Base-by-base conservation (phyloP, 108 stramenopile species). In the Stephanodiscus triporus region DNA sequence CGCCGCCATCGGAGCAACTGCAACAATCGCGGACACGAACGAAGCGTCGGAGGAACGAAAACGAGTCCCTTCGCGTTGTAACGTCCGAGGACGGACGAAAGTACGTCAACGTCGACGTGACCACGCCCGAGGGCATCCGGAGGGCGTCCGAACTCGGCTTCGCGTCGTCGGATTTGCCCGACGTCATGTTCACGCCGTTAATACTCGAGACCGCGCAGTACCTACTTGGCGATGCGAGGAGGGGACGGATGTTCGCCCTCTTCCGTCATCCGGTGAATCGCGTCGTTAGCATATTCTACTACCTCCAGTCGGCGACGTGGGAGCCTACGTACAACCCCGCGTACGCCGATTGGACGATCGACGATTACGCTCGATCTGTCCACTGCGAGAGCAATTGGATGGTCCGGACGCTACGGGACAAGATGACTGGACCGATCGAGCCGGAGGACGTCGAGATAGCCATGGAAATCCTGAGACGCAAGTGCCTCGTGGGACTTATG, bases 221-320 rank as follows among this genome's bases (percentile, higher is more conserved):
- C 4, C 42, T 86, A 19, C 56, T 86, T 1, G 40, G 40, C n/a
- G n/a, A 9, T 9, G 40, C 11, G 40, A 40, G 24, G 51, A 20
- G 51, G 56, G 56, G 29, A 0, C 1, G 27, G 16, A 57, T 30
- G 56, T 29, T 57, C 27, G 56, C 56, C 4, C 3, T 57, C 24
- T 57, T 57, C 13, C 56, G 56, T 2, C 56, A 57, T 57, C 56
- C 56, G 29, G 29, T 57, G n/a, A 3, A 57, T 17, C 56, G 56
- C 13, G 56, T 57, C 10, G 53, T 75, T 0, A 82, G 81, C 27
- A 62, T 84, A 13, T 88, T 86, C 63, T 82, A 84, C 45, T 88
- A 88, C 58, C 56, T 88, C n/a, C 85, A 88, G 60, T 51, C 64
- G n/a, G 87, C 87, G 3, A 75, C 80, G 6, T 84, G 83, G 80